Evolutionary conservation across 1,284 basidiomycete species (phyloP).

Genomic region (Tilletia horrida): DNA sequence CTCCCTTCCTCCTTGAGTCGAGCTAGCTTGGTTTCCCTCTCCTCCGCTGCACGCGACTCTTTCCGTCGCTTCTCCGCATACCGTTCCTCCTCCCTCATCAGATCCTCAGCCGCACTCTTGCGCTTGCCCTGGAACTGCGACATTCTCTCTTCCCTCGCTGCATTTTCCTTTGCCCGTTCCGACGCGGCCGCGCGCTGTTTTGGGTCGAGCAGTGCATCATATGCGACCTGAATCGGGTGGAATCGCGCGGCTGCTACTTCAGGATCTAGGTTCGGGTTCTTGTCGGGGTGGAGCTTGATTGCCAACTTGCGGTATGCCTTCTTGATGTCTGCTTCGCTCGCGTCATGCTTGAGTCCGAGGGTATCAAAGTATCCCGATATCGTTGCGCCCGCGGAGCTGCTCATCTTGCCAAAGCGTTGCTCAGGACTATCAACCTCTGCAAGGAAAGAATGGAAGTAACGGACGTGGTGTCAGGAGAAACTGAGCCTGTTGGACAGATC

Average conservation of each 20-base stretch:
- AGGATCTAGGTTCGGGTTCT: slow-evolving; percentile 38
- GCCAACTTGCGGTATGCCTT: slow-evolving; percentile 25
- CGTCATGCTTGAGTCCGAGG: slow-evolving; percentile 20
- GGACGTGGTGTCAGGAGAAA: no score
- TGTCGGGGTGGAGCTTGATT: slow-evolving; percentile 27
- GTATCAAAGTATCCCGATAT: background rate
- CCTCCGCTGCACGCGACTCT: slow-evolving; percentile 44
- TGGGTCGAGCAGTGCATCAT: slow-evolving; percentile 79
- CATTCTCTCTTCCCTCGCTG: slow-evolving; percentile 69
- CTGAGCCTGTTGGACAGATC: no score
- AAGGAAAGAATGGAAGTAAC: no score
- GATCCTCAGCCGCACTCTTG: slow-evolving; percentile 74
- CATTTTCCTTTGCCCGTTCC: slow-evolving; percentile 70
- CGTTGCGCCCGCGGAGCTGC: background rate
- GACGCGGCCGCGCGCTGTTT: slow-evolving; percentile 77
- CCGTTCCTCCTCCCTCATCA: slow-evolving; percentile 75
- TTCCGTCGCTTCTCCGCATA: slow-evolving; percentile 63
- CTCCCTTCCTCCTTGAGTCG: slow-evolving; percentile 25
- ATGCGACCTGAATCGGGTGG: slow-evolving; percentile 78
- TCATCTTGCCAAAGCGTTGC: no score
- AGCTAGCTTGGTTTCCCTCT: slow-evolving; percentile 15
- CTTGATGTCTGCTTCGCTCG: slow-evolving; percentile 26
- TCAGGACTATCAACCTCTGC: no score
- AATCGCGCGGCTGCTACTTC: slow-evolving; percentile 68
- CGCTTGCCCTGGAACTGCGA: slow-evolving; percentile 74